These are phyloP conservation scores for Saturnispora zaruensis DNA, from an alignment of 805 yeast genomes.

Conservation along the genomic window DNA sequence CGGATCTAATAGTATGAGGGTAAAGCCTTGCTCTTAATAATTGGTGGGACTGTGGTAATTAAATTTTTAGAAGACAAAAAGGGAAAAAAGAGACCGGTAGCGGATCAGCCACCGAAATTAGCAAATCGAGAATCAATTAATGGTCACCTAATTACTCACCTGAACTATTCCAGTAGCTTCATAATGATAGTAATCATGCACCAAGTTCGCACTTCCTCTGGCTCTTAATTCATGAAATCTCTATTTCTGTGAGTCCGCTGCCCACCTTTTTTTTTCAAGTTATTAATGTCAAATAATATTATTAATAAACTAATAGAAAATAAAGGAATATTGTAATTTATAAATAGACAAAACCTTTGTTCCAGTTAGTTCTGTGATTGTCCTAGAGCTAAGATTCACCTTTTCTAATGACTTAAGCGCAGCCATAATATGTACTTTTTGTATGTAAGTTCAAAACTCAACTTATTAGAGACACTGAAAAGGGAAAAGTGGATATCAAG, in stretches of 20 bases:
- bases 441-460: not conserved
- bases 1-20: too few species aligned
- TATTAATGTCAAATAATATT: not conserved
- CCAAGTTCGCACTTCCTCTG: not conserved
- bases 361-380: not conserved
- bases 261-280: not conserved
- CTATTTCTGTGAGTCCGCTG: not conserved
- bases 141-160: not conserved
- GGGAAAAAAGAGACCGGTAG: not conserved
- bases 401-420: not conserved
- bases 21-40: not conserved
- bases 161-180: not conserved
- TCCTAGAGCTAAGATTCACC: not conserved
- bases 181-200: not conserved
- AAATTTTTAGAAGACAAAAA: not conserved
- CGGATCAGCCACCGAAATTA: not conserved
- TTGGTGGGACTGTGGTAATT: not conserved
- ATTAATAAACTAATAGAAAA: not conserved
- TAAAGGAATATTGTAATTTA: not conserved
- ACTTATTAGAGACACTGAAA: not conserved
- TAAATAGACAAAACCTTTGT: not conserved
- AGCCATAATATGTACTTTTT: not conserved
- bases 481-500: not conserved
- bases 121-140: not conserved
- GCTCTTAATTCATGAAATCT: too few species aligned